phyloP scores from a whole-genome alignment of 208 protist genomes.

The Crithidia mellificae region DNA sequence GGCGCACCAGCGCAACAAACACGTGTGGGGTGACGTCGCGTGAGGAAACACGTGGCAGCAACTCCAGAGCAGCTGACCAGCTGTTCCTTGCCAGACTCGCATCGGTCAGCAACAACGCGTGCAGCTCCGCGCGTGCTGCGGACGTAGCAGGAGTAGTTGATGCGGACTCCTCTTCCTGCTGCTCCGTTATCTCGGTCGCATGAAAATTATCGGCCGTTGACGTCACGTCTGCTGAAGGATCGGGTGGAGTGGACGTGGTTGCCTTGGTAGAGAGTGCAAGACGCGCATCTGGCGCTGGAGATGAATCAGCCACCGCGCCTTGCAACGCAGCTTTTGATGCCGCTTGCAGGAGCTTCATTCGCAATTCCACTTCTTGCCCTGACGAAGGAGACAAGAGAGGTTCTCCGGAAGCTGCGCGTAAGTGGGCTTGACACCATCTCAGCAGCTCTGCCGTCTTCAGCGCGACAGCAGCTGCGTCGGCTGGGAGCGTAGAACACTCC shows the following conservation, averaged over 20 bases:
- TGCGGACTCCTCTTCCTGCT: neutral
- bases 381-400: neutral
- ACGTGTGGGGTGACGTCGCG: conserved; percentile 17
- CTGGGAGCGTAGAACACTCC: too few relatives aligned
- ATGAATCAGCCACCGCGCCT: neutral
- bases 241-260: neutral
- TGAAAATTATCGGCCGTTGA: neutral
- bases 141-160: neutral
- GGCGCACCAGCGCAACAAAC: conserved; percentile 19
- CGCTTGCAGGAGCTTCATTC: neutral
- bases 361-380: neutral
- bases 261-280: neutral
- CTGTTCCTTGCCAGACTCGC: neutral
- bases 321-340: conserved; percentile 2
- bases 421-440: conserved; percentile 1
- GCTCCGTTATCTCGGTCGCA: neutral
- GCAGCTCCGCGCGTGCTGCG: conserved; percentile 1
- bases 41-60: conserved; percentile 14
- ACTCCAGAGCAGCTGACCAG: conserved; percentile 6
- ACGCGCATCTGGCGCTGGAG: neutral
- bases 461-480: too few relatives aligned
- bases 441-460: conserved; percentile 15
- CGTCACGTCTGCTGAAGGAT: neutral
- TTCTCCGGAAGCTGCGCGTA: neutral
- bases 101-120: neutral